Evolutionary conservation across 805 yeast genomes (phyloP).

Genomic region (Sungouiozyma ichnusensis): DNA sequence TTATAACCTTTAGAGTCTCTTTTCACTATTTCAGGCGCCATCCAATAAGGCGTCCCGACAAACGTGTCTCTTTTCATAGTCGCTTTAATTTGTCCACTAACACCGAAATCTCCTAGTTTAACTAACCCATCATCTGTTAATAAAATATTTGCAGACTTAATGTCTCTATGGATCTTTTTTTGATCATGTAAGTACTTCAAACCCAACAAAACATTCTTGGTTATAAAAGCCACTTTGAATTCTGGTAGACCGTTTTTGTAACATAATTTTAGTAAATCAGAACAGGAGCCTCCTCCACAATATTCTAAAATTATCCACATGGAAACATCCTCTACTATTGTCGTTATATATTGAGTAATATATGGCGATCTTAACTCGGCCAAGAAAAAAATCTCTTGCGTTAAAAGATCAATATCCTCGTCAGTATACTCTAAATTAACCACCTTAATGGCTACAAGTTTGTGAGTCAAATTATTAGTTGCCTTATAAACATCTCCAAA

Average conservation of each 20-base stretch:
- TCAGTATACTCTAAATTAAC: slow-evolving; percentile 69
- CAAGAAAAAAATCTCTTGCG: slow-evolving; percentile 71
- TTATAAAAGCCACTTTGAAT: slow-evolving; percentile 46
- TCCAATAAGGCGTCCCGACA: slow-evolving; percentile 96
- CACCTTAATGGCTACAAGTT: slow-evolving; percentile 74
- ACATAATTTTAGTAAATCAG: slow-evolving; percentile 50
- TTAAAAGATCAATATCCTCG: slow-evolving; percentile 60
- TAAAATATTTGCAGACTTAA: slow-evolving; percentile 81
- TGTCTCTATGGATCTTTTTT: slow-evolving; percentile 76
- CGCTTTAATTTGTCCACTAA: slow-evolving; percentile 71
- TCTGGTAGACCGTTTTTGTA: slow-evolving; percentile 29
- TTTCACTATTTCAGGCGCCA: slow-evolving; percentile 93
- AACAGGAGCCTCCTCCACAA: slow-evolving; percentile 91
- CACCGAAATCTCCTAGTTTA: slow-evolving; percentile 90
- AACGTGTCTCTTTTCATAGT: slow-evolving; percentile 59
- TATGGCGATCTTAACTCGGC: slow-evolving; percentile 54
- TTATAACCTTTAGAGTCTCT: slow-evolving; percentile 46
- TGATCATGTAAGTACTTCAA: slow-evolving; percentile 67
- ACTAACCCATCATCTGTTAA: slow-evolving; percentile 59
- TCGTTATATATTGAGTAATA: slow-evolving; percentile 56
- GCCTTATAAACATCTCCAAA: slow-evolving; percentile 83
- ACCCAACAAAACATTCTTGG: slow-evolving; percentile 57
- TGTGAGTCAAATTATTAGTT: slow-evolving; percentile 27
- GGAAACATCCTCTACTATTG: slow-evolving; percentile 51
- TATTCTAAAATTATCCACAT: slow-evolving; percentile 92